Conservation (phyloP, 2,329 filamentous ascomycete genomes). For the Fusarium sp. region DNA sequence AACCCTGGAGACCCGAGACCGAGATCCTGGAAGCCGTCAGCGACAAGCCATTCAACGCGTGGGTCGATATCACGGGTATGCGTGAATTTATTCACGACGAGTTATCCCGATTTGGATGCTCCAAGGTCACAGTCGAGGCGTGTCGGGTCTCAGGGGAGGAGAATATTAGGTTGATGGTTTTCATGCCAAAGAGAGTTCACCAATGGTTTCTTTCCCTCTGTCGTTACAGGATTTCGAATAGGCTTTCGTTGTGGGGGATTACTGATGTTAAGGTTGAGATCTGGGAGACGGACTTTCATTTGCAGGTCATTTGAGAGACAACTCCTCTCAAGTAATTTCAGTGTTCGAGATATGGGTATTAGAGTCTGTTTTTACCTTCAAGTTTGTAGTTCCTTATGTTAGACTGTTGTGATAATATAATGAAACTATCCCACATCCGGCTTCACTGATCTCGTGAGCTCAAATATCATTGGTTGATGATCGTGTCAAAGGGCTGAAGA, state of each 20-base stretch:
- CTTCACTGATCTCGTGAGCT: rapidly evolving
- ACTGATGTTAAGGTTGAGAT: neutral
- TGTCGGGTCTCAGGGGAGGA: neutral
- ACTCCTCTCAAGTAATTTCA: too few species aligned
- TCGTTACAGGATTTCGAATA: too few species aligned
- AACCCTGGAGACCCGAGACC: too few species aligned
- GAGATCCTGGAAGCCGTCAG: neutral
- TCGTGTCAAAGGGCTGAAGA: slow-evolving; percentile 1
- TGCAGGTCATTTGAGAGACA: neutral
- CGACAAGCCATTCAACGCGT: neutral
- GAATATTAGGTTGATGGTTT: neutral
- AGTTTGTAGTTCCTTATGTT: neutral
- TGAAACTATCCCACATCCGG: neutral
- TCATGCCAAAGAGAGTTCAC: rapidly evolving
- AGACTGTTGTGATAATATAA: neutral
- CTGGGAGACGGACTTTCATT: neutral
- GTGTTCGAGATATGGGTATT: too few species aligned
- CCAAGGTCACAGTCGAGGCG: neutral
- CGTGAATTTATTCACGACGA: neutral
- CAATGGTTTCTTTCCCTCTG: too few species aligned
- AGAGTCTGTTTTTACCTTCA: neutral
- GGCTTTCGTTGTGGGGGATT: neutral
- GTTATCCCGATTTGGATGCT: too few species aligned
- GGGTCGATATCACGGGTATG: neutral
- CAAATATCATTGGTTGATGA: neutral